These are phyloP conservation scores for Rhodotorula sp. DNA, from an alignment of 1,284 basidiomycete species.

Conservation along the genomic window DNA sequence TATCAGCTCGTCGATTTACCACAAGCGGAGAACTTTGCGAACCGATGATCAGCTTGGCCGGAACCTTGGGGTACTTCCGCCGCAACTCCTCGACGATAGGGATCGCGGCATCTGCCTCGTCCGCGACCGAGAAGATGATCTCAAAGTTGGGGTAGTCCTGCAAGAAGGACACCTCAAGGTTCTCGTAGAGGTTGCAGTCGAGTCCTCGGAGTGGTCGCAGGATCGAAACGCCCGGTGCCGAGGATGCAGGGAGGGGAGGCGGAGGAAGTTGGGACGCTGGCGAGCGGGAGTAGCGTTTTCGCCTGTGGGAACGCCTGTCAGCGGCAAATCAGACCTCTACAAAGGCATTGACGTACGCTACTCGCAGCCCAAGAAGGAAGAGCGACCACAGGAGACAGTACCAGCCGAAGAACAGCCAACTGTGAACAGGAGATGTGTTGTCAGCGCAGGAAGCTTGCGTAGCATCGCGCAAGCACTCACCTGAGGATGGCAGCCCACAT, in stretches of 20 bases:
- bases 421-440: background rate
- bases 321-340: background rate
- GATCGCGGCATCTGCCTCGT: conserved; percentile 76
- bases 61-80: conserved; percentile 68
- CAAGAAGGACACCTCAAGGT: conserved; percentile 81
- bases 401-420: conserved; percentile 54
- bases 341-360: conserved; percentile 63
- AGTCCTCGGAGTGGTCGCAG: conserved; percentile 87
- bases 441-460: background rate
- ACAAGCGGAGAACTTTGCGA: conserved; percentile 43
- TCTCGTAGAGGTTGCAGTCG: conserved; percentile 88
- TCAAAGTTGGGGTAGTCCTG: conserved; percentile 72
- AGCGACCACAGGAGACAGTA: conserved; percentile 71
- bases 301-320: conserved; percentile 53
- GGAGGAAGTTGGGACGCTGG: conserved; percentile 62
- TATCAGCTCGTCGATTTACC: background rate
- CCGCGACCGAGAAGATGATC: conserved; percentile 79
- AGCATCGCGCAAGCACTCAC: background rate
- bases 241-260: conserved; percentile 41
- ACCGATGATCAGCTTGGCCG: conserved; percentile 73
- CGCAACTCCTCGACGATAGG: conserved; percentile 71
- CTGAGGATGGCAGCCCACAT: conserved; percentile 23
- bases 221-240: conserved; percentile 82
- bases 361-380: conserved; percentile 69
- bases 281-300: conserved; percentile 62